Base-by-base conservation (phyloP, 805 yeast species). In the Cyberlindnera amylophila region DNA sequence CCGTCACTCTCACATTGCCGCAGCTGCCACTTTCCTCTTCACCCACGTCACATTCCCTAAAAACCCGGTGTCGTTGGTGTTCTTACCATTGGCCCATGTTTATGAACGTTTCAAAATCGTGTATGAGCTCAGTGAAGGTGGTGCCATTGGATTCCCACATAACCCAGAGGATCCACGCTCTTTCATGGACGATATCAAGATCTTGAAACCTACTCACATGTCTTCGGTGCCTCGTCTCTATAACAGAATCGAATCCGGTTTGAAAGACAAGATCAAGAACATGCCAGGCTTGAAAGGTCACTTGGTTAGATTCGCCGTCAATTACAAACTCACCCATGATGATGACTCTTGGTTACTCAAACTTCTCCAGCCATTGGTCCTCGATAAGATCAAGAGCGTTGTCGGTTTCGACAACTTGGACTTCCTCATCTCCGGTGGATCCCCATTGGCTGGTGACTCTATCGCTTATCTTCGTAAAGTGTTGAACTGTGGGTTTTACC, bases 361-460 rank as follows among this genome's bases (percentile, higher is more conserved):
- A n/a, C 39, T 74, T 6, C 67, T 67, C 35, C 71, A 71, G 42
- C 58, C 53, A 4, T 32, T 59, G 28, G 49, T 77, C 42, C 58
- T 69, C 32, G 65, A 64, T 36, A 74, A 74, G 57, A 65, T 77
- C 26, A 64, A 71, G 36, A 53, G 57, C 39, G 67, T 69, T 28
- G 54, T 76, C n/a, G 82, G 82, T 1, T 67, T 77, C 46, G 69
- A 65, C 24, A 71, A 72, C 36, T 51, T 67, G 29, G 58, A 63
- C 15, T 61, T 62, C 44, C 44, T 72, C 21, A 59, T 72, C 29
- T 64, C 72, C 23, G 87, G 91, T 19, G 80, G 86, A 26, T 89
- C 91, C 3, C 91, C 93, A 19, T 70, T 84, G 48, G 69, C 85
- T 26, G 71, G 74, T 14, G 80, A 74, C 32, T 80, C 88, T 1